A percentile compares a stretch with the other conserved stretches of the same genome.
These are phyloP conservation scores for Xylaria sp. DNA, from an alignment of 2,329 filamentous ascomycete genomes.

Conservation along the genomic window DNA sequence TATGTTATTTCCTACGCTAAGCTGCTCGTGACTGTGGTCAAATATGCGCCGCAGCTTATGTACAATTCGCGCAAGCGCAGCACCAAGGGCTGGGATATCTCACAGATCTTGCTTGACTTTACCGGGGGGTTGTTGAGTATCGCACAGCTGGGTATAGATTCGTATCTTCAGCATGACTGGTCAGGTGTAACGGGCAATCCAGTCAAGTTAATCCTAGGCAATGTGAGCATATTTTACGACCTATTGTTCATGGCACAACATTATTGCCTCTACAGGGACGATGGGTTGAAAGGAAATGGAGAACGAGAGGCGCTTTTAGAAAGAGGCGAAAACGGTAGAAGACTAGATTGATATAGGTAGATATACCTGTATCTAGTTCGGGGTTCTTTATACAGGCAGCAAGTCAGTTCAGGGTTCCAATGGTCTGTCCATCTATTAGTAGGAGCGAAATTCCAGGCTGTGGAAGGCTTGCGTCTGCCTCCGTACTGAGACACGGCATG, in stretches of 20 bases:
- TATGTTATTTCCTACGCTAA: slow-evolving; percentile 87
- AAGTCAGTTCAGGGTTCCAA: not conserved
- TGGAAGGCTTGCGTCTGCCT: not conserved
- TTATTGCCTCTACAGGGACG: slow-evolving; percentile 76
- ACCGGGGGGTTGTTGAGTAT: slow-evolving; percentile 84
- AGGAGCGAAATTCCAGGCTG: not conserved
- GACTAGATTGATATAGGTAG: slow-evolving; percentile 46
- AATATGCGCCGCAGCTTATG: slow-evolving; percentile 89
- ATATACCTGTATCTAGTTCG: not conserved
- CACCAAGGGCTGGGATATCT: slow-evolving; percentile 88
- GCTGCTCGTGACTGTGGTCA: slow-evolving; percentile 85
- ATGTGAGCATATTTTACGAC: slow-evolving; percentile 88
- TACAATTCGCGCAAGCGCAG: slow-evolving; percentile 86
- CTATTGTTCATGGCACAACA: slow-evolving; percentile 88
- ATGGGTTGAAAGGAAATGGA: slow-evolving; percentile 42
- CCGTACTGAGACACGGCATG: not conserved
- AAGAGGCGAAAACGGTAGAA: slow-evolving; percentile 46
- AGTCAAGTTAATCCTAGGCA: slow-evolving; percentile 86
- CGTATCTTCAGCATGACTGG: slow-evolving; percentile 86
- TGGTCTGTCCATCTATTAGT: not conserved
- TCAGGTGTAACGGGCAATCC: slow-evolving; percentile 90
- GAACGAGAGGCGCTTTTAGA: slow-evolving; percentile 54
- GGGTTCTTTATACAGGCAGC: not conserved
- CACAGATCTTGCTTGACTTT: slow-evolving; percentile 85
- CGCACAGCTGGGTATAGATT: slow-evolving; percentile 84